Conservation (phyloP, 2,329 filamentous ascomycete species). For the Canariomyces notabilis region DNA sequence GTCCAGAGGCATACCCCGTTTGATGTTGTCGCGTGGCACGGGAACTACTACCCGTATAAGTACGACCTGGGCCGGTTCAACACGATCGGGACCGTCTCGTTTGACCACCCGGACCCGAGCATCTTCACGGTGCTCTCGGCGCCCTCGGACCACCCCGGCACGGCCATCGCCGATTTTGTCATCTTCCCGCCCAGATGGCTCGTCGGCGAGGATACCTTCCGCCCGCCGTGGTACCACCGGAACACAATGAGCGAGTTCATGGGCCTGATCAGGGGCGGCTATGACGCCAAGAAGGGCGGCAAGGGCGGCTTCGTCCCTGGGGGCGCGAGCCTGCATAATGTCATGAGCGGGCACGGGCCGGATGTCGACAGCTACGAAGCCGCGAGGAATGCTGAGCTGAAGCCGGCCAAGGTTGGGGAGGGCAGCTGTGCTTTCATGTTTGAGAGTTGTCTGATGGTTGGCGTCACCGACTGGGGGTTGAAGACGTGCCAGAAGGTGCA, state of each 20-base stretch:
- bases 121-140: conserved; percentile 71
- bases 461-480: conserved; percentile 66
- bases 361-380: conserved; percentile 54
- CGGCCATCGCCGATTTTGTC: conserved; percentile 65
- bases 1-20: conserved; percentile 68
- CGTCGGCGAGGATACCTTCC: conserved; percentile 64
- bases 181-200: conserved; percentile 70
- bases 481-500: conserved; percentile 54
- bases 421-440: conserved; percentile 66
- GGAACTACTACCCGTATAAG: conserved; percentile 75
- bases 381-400: conserved; percentile 49
- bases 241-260: conserved; percentile 65
- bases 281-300: conserved; percentile 56
- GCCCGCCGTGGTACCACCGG: conserved; percentile 67
- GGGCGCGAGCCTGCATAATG: conserved; percentile 61
- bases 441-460: conserved; percentile 64
- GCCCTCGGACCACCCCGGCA: conserved; percentile 54
- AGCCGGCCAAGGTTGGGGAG: conserved; percentile 52
- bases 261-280: conserved; percentile 54
- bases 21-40: conserved; percentile 76
- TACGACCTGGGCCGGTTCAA: conserved; percentile 76
- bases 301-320: conserved; percentile 52
- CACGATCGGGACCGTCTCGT: conserved; percentile 66
- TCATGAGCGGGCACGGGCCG: conserved; percentile 64
- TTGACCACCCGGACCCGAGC: conserved; percentile 72